Base-by-base conservation (phyloP, 352 stramenopile genomes). In the Phytophthora melonis region DNA sequence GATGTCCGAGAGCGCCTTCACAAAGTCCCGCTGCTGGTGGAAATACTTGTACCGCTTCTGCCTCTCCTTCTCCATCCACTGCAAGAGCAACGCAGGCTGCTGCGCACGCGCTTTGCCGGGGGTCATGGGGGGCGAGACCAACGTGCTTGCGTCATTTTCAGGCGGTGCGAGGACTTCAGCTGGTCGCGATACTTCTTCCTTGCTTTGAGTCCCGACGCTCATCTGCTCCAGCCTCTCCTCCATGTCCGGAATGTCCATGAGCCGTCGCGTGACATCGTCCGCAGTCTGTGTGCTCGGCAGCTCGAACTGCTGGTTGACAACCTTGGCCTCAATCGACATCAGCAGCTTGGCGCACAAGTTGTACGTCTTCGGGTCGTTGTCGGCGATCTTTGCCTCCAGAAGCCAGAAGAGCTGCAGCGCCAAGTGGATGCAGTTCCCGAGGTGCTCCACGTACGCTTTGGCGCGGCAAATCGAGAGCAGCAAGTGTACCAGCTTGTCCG, bases 11-110 rank as follows among this genome's bases (percentile, higher is more conserved):
- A 95, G 74, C 32, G 77, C 76, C 52, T 88, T 87, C 16, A 95
- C 78, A 49, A 95, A 95, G 60, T 93, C 86, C 11, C 88, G 86
- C 58, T 94, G 83, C 23, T 93, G 68, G 59, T 94, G 88, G 59
- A 94, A 94, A 49, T 92, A 93, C 53, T 87, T 91, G 82, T 93
- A 93, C 30, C 84, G 79, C 71, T 95, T 93, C 58, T 84, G 81
- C 23, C 86, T 83, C 59, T 95, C 88, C 34, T 83, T 90, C 54
- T 93, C 84, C 76, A 95, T 93, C 88, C 86, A 93, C 45, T 90
- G 65, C 27, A 95, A 65, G 25, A 93, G 58, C 10, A 89, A 62
- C n/a, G 87, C 82, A n/a, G 74, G 78, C 25, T 90, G 74, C 13
- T 83, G 43, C 16, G 53, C 7, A 39, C 50, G 43, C 62, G 16